These are phyloP conservation scores for Chrysanthemum seticuspe DNA, from an alignment of 129 eudicot species.

Conservation along the genomic window DNA sequence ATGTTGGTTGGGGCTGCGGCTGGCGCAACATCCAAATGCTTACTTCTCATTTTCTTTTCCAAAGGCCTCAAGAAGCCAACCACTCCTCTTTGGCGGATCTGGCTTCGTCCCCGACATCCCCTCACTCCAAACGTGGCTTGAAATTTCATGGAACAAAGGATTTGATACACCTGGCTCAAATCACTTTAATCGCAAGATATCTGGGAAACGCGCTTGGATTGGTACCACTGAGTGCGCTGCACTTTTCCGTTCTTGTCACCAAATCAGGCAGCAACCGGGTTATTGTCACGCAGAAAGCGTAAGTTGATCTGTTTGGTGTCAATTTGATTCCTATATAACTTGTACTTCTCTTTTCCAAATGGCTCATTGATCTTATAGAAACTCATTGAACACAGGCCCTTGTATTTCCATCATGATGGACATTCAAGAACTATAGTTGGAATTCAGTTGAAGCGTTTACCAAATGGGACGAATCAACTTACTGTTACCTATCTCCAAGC, in stretches of 20 bases:
- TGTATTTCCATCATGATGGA: conserved; percentile 75
- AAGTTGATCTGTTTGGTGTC: conserved; percentile 22
- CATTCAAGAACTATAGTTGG: conserved; percentile 97
- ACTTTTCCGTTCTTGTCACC: conserved; percentile 53
- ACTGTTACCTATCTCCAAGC: too few relatives aligned
- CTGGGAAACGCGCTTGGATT: too few relatives aligned
- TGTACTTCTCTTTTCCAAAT: not conserved
- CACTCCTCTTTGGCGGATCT: conserved; percentile 62
- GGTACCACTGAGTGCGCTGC: too few relatives aligned
- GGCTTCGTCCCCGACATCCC: conserved; percentile 78
- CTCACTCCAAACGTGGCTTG: conserved; percentile 87
- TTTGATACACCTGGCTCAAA: conserved; percentile 36
- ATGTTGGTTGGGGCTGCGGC: too few relatives aligned
- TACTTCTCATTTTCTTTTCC: conserved; percentile 65
- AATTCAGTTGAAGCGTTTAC: conserved; percentile 56
- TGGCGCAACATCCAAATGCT: conserved; percentile 25
- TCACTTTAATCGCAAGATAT: too few relatives aligned
- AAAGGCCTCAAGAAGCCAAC: conserved; percentile 50
- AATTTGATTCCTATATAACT: too few relatives aligned
- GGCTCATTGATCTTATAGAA: conserved; percentile 10
- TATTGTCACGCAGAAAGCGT: conserved; percentile 65
- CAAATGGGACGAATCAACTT: conserved; percentile 50
- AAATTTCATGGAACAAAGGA: conserved; percentile 81
- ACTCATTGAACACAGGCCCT: not conserved
- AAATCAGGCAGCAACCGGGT: conserved; percentile 40